Percentiles rank a stretch among this genome's conserved stretches.
These are phyloP conservation scores for Pythium periplocum DNA, from an alignment of 352 stramenopile genomes.

Conservation along the genomic window DNA sequence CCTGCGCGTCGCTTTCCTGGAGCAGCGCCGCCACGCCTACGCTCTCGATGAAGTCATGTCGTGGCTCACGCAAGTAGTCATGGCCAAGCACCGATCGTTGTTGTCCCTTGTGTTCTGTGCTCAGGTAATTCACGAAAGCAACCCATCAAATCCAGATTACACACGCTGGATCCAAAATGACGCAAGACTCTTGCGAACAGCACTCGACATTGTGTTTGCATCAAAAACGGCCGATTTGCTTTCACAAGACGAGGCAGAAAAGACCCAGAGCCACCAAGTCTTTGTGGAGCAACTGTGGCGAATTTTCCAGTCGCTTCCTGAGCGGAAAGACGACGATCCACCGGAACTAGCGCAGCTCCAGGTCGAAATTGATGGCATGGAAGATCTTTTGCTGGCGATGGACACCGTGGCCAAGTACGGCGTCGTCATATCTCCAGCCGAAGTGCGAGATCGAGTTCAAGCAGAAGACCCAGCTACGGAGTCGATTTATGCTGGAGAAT, in stretches of 20 bases:
- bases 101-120: slow-evolving; percentile 38
- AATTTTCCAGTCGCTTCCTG: slow-evolving; percentile 71
- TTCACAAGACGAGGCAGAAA: neutral
- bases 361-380: slow-evolving; percentile 64
- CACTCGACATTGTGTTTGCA: slow-evolving; percentile 50
- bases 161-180: slow-evolving; percentile 67
- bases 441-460: slow-evolving; percentile 15
- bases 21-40: slow-evolving; percentile 29
- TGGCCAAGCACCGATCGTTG: slow-evolving; percentile 2
- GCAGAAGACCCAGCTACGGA: slow-evolving; percentile 2
- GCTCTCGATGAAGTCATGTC: slow-evolving; percentile 49
- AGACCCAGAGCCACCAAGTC: slow-evolving; percentile 8
- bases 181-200: slow-evolving; percentile 39
- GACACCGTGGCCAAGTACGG: slow-evolving; percentile 60
- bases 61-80: slow-evolving; percentile 31
- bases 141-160: slow-evolving; percentile 32
- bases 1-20: slow-evolving; percentile 44
- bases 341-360: slow-evolving; percentile 52
- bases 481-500: slow-evolving; percentile 14
- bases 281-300: slow-evolving; percentile 62
- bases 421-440: slow-evolving; percentile 27
- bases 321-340: slow-evolving; percentile 49
- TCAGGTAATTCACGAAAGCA: slow-evolving; percentile 56
- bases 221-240: neutral
- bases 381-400: slow-evolving; percentile 68